A percentile compares a stretch with the other conserved stretches of the same genome.
These are phyloP conservation scores for Euryodendron excelsum DNA, from an alignment of 148 eudicot species.

Conservation along the genomic window DNA sequence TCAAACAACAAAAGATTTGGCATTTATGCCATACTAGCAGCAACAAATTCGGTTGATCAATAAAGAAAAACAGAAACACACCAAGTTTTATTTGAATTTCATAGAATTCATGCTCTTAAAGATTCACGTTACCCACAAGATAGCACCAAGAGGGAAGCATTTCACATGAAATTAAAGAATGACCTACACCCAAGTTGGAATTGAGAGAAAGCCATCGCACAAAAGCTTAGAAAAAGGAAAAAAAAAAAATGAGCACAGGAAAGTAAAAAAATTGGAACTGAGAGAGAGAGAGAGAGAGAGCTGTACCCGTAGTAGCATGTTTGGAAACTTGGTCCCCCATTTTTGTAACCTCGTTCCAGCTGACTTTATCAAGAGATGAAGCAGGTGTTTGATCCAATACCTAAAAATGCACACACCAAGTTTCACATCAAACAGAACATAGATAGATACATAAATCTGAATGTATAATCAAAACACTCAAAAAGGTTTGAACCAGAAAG, in stretches of 20 bases:
- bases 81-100: not conserved
- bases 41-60: not conserved
- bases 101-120: too few relatives aligned
- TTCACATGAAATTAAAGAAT: not conserved
- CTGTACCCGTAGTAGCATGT: conserved; percentile 72
- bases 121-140: not conserved
- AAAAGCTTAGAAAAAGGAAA: not conserved
- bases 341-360: conserved; percentile 73
- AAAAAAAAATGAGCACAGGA: not conserved
- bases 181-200: not conserved
- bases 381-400: conserved; percentile 59
- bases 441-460: not conserved
- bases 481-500: conserved; percentile 31
- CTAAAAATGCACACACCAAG: conserved; percentile 22
- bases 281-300: conserved; percentile 2
- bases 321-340: conserved; percentile 81
- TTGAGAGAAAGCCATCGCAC: not conserved
- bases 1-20: too few relatives aligned
- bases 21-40: not conserved
- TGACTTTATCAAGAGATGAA: conserved; percentile 61
- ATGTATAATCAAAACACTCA: not conserved
- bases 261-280: not conserved
- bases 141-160: not conserved
- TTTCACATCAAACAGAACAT: not conserved
- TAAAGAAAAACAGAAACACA: not conserved